Conservation (phyloP, 2,329 filamentous ascomycete genomes). For the Botrytis cinerea region DNA sequence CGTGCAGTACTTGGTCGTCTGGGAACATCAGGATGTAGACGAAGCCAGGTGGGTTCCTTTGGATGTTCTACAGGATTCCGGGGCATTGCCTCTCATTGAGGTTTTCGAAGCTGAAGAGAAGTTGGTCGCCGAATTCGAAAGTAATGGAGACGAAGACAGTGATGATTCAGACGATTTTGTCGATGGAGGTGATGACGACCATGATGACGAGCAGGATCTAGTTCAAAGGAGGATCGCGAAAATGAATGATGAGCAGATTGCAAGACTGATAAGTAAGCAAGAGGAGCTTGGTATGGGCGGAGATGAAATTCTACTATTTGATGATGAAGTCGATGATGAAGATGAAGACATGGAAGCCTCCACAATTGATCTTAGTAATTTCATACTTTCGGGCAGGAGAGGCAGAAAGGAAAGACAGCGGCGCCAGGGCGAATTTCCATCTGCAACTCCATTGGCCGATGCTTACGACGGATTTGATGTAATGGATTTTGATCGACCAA, state of each 20-base stretch:
- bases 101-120: constrained; percentile 43
- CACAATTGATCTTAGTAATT: constrained; percentile 12
- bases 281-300: constrained; percentile 63
- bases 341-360: constrained; percentile 29
- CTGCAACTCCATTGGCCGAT: constrained; percentile 57
- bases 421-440: constrained; percentile 49
- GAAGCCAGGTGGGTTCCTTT: constrained; percentile 53
- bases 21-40: constrained; percentile 46
- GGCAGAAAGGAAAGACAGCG: constrained; percentile 35
- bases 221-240: constrained; percentile 41
- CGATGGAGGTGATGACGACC: constrained; percentile 41
- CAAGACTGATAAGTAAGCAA: constrained; percentile 60
- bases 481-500: constrained; percentile 78
- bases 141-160: constrained; percentile 42
- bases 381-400: constrained; percentile 30
- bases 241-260: constrained; percentile 65
- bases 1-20: constrained; percentile 54
- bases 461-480: constrained; percentile 70
- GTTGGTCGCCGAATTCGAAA: constrained; percentile 40
- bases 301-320: constrained; percentile 59
- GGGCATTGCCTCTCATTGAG: constrained; percentile 40
- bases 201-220: constrained; percentile 43
- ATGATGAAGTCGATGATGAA: constrained; percentile 44
- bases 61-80: constrained; percentile 39
- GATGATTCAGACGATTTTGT: constrained; percentile 12